Percentiles rank a stretch among this genome's conserved stretches.
Conservation (phyloP, 768 basidiomycete genomes). For the Scleroderma citrinum region DNA sequence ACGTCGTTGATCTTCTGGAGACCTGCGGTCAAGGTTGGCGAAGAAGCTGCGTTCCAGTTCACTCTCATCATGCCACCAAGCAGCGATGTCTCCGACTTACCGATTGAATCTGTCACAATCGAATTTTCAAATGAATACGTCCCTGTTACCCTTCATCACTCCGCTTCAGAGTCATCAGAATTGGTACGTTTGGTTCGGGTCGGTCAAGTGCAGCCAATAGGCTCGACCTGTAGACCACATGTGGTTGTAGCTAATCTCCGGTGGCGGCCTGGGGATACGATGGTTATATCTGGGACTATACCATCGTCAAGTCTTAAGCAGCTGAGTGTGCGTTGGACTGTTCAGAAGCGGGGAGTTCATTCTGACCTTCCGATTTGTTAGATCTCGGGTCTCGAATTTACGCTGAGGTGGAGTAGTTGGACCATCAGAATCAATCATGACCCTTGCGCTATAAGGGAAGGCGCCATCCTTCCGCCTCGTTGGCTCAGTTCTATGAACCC, state of each 20-base stretch:
- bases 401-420: conserved; percentile 60
- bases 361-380: conserved; percentile 5
- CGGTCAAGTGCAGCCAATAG: conserved; percentile 43
- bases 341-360: background rate
- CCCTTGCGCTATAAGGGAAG: conserved; percentile 34
- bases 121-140: conserved; percentile 46
- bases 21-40: conserved; percentile 51
- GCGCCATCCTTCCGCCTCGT: conserved; percentile 24
- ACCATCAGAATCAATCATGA: conserved; percentile 56
- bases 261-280: conserved; percentile 49
- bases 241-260: conserved; percentile 39
- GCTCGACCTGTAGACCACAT: conserved; percentile 9
- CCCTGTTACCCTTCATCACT: conserved; percentile 50
- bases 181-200: conserved; percentile 28
- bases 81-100: conserved; percentile 48
- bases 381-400: conserved; percentile 44
- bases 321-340: conserved; percentile 44
- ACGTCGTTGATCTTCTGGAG: conserved; percentile 69
- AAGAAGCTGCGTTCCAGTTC: conserved; percentile 70
- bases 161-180: conserved; percentile 11
- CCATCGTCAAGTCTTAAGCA: conserved; percentile 42
- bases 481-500: conserved; percentile 61
- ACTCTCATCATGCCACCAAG: conserved; percentile 47
- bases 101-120: conserved; percentile 56
- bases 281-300: conserved; percentile 60